phyloP scores from a whole-genome alignment of 345 rosid genomes.

The Lepidium africanum region DNA sequence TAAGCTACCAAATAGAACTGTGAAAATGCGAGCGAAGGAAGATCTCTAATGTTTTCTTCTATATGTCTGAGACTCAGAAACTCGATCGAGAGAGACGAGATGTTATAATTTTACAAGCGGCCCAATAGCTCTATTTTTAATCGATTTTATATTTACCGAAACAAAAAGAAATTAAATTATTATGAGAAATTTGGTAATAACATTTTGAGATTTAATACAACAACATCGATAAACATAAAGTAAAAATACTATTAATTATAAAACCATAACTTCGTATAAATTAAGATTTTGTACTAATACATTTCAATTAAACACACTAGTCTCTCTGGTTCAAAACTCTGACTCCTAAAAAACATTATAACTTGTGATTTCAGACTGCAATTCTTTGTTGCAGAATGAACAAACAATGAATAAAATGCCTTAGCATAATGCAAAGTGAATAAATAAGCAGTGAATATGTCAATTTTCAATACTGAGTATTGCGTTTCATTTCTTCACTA shows the following conservation, averaged over 20 bases:
- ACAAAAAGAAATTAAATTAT: not conserved
- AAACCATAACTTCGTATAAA: conserved; percentile 5
- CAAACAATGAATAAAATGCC: not conserved
- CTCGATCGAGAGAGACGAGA: not conserved
- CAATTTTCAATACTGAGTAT: not conserved
- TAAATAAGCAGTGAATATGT: not conserved
- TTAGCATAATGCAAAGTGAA: not conserved
- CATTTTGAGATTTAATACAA: not conserved
- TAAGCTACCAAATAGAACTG: conserved; percentile 10
- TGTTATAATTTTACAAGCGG: not conserved
- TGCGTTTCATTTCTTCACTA: conserved; percentile 38
- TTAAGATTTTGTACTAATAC: not conserved
- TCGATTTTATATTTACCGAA: not conserved
- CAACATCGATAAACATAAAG: not conserved
- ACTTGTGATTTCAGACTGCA: not conserved
- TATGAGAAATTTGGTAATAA: not conserved
- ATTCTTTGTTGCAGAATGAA: not conserved
- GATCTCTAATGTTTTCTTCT: not conserved
- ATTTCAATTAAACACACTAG: not conserved
- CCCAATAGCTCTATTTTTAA: not conserved
- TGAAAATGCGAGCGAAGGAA: conserved; percentile 18
- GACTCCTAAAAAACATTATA: conserved; percentile 5
- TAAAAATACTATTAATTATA: not conserved
- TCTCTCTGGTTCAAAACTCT: conserved; percentile 12
- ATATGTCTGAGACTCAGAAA: not conserved